phyloP scores from a whole-genome alignment of 257 asterid species.

The Striga asiatica region DNA sequence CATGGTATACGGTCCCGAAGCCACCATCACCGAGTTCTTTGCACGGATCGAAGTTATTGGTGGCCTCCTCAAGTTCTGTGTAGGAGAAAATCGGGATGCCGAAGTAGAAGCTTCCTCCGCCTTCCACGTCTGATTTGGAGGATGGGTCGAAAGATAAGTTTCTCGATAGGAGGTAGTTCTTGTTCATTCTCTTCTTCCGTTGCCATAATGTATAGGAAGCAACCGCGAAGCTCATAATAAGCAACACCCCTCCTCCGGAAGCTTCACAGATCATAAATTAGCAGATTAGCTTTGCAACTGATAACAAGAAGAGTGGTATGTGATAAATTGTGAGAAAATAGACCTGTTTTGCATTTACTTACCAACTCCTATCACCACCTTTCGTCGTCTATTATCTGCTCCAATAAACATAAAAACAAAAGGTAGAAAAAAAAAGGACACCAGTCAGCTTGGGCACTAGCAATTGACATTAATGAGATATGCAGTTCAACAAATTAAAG shows the following conservation, averaged over 20 bases:
- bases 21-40: slow-evolving; percentile 79
- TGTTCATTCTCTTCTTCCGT: neutral
- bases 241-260: neutral
- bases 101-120: slow-evolving; percentile 17
- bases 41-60: slow-evolving; percentile 40
- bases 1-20: slow-evolving; percentile 66
- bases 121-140: neutral
- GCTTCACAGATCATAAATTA: neutral
- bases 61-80: slow-evolving; percentile 49
- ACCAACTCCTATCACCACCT: neutral
- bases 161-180: neutral
- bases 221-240: neutral
- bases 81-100: slow-evolving; percentile 60
- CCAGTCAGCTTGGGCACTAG: neutral
- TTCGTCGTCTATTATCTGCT: neutral
- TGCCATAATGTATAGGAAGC: neutral
- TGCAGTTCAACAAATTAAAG: neutral
- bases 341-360: neutral
- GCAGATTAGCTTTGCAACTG: neutral
- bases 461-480: neutral
- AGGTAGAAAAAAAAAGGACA: neutral
- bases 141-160: neutral
- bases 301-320: neutral
- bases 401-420: neutral
- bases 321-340: too few species aligned